phyloP scores from a whole-genome alignment of 768 basidiomycete genomes.

The Pulveroboletus sp. region DNA sequence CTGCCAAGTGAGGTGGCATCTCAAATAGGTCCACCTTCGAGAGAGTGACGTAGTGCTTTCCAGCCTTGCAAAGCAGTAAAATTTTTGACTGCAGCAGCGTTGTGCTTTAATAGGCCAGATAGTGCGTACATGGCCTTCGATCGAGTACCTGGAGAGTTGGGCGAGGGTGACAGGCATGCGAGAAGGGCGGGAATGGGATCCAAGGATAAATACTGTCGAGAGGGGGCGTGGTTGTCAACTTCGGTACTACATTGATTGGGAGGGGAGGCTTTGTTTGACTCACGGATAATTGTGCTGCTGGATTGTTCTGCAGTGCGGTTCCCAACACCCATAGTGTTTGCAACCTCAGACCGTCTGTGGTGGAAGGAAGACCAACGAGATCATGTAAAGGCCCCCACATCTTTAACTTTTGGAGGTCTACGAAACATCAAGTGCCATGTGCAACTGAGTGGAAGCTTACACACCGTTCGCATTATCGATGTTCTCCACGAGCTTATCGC shows the following conservation, averaged over 20 bases:
- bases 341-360: slow-evolving; percentile 56
- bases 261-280: slow-evolving; percentile 22
- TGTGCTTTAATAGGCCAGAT: slow-evolving; percentile 77
- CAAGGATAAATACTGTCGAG: slow-evolving; percentile 51
- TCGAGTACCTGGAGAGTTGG: slow-evolving; percentile 49
- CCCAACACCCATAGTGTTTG: slow-evolving; percentile 84
- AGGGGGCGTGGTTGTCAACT: not conserved
- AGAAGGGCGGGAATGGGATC: slow-evolving; percentile 65
- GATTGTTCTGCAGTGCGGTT: slow-evolving; percentile 88
- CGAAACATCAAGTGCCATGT: not conserved
- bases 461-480: slow-evolving; percentile 87
- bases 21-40: slow-evolving; percentile 46
- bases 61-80: slow-evolving; percentile 58
- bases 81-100: slow-evolving; percentile 54
- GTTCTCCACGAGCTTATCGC: slow-evolving; percentile 66
- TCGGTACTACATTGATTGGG: not conserved
- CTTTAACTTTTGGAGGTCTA: slow-evolving; percentile 70
- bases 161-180: slow-evolving; percentile 52
- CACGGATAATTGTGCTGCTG: slow-evolving; percentile 73
- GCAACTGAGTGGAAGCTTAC: not conserved
- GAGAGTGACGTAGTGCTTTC: slow-evolving; percentile 50
- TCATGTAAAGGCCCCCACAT: slow-evolving; percentile 76
- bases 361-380: slow-evolving; percentile 50
- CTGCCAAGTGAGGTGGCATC: not conserved
- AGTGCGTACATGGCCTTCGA: slow-evolving; percentile 82